Conservation (phyloP, 305 asterid genomes). For the Ruellia speciosa region DNA sequence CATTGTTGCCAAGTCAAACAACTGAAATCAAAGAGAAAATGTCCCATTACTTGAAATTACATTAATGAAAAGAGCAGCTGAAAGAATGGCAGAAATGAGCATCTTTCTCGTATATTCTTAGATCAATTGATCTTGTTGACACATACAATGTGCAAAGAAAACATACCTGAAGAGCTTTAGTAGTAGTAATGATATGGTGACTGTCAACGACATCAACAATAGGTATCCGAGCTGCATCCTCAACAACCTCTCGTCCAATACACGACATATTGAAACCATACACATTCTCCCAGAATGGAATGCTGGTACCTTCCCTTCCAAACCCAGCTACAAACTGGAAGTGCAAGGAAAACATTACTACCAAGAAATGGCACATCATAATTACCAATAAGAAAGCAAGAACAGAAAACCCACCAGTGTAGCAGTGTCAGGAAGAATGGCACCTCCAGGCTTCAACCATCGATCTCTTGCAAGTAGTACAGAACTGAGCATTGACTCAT, state of each 20-base stretch:
- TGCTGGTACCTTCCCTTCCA: conserved; percentile 79
- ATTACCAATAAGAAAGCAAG: conserved; percentile 14
- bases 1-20: conserved; percentile 79
- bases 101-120: neutral
- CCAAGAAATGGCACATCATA: neutral
- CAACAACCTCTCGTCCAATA: conserved; percentile 61
- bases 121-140: neutral
- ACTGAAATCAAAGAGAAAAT: conserved; percentile 33
- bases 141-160: conserved; percentile 5
- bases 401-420: conserved; percentile 49
- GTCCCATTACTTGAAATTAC: conserved; percentile 4
- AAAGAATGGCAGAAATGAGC: neutral
- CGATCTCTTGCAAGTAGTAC: conserved; percentile 83
- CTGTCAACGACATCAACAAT: conserved; percentile 61
- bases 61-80: neutral
- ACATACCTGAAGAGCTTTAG: conserved; percentile 69
- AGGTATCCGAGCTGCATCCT: conserved; percentile 64
- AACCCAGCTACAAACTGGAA: conserved; percentile 82
- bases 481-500: conserved; percentile 84
- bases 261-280: conserved; percentile 86
- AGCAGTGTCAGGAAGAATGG: conserved; percentile 89
- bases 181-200: conserved; percentile 52
- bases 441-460: conserved; percentile 95
- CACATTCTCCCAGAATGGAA: conserved; percentile 88
- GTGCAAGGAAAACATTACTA: conserved; percentile 12